Evolutionary conservation across 345 rosid species (phyloP).

Genomic region (Cardiospermum halicacabum): DNA sequence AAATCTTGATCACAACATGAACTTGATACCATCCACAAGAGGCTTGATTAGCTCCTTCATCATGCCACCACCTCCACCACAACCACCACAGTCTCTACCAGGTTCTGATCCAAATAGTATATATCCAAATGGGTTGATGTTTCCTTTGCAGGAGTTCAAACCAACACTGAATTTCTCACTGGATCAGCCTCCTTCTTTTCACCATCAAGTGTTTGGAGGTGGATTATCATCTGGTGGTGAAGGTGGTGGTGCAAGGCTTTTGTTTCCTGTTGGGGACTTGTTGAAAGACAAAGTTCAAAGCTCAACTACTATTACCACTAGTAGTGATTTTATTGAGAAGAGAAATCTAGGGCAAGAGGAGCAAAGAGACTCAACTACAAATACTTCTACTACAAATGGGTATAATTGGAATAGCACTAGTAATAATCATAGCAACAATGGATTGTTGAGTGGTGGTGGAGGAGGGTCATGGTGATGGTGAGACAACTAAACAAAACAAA

Average conservation of each 20-base stretch:
- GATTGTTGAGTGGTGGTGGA: constrained; percentile 33
- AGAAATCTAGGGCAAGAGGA: constrained; percentile 29
- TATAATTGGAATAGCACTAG: constrained; percentile 25
- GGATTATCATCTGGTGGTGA: constrained; percentile 11
- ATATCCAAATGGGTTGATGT: constrained; percentile 22
- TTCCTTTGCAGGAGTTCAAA: constrained; percentile 36
- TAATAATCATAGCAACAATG: constrained; percentile 5
- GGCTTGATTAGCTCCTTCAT: constrained; percentile 26
- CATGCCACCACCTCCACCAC: constrained; percentile 15
- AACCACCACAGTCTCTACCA: too few species aligned
- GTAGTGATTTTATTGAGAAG: constrained; percentile 18
- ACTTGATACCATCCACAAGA: constrained; percentile 16
- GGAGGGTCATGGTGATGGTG: constrained; percentile 24
- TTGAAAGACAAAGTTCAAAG: constrained; percentile 23
- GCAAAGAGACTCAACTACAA: background rate
- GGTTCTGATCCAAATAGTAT: constrained; percentile 17
- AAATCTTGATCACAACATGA: background rate
- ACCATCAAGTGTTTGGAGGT: background rate
- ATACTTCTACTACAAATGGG: constrained; percentile 24
- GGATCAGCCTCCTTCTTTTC: background rate
- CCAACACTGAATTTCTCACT: constrained; percentile 35
- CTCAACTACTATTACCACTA: constrained; percentile 14
- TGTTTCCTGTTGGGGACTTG: constrained; percentile 35
- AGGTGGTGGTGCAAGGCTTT: constrained; percentile 30
- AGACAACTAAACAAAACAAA: too few species aligned